A percentile compares a stretch with the other conserved stretches of the same genome.
Conservation (phyloP, 345 rosid genomes). For the Populus simonii region DNA sequence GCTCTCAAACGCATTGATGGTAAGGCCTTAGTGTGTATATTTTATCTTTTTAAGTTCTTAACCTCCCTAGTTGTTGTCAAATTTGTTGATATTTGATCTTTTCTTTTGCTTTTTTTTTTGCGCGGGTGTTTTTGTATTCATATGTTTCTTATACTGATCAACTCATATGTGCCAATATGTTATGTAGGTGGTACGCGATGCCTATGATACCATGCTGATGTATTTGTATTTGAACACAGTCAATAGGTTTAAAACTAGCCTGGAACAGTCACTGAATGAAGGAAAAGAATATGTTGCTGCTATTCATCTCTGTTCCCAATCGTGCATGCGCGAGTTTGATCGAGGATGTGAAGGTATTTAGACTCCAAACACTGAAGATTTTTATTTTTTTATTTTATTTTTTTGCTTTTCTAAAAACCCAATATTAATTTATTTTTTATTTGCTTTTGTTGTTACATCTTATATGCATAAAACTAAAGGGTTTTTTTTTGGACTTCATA, state of each 20-base stretch:
- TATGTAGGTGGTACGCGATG: conserved; percentile 50
- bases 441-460: too few species aligned
- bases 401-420: too few species aligned
- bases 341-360: conserved; percentile 56
- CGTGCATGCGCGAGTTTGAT: conserved; percentile 62
- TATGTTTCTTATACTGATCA: neutral
- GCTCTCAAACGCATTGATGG: conserved; percentile 63
- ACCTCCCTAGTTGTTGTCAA: neutral
- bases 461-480: too few species aligned
- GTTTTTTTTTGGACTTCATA: too few species aligned
- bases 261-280: conserved; percentile 47
- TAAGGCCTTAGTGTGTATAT: conserved; percentile 23
- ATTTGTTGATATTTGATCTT: neutral
- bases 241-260: conserved; percentile 44
- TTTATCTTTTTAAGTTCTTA: neutral
- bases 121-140: too few species aligned
- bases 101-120: neutral
- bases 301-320: conserved; percentile 39
- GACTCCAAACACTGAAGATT: neutral
- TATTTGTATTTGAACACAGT: conserved; percentile 54
- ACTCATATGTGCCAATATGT: neutral
- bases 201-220: conserved; percentile 51
- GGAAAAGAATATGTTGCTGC: conserved; percentile 68
- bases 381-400: too few species aligned
- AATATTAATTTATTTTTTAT: too few species aligned